phyloP scores from a whole-genome alignment of 1,139 yeast genomes.

The Blastobotrys indianensis region DNA sequence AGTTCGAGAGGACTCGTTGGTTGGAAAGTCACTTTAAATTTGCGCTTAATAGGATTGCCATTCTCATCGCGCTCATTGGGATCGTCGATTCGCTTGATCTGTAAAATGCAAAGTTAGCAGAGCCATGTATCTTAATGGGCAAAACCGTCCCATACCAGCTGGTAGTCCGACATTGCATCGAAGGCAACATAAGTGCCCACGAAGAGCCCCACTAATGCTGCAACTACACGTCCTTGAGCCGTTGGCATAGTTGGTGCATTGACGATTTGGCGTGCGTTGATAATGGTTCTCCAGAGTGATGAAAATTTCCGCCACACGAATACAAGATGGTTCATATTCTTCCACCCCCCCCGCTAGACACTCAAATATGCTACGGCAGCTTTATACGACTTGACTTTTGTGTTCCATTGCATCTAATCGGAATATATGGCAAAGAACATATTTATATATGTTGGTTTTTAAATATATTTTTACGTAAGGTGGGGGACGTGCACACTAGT shows the following conservation, averaged over 20 bases:
- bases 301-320: too few relatives aligned
- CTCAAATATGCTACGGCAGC: too few relatives aligned
- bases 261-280: too few relatives aligned
- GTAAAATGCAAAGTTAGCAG: not conserved
- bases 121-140: slow-evolving; percentile 1
- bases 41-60: slow-evolving; percentile 25
- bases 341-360: too few relatives aligned
- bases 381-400: too few relatives aligned
- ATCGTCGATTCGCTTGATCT: slow-evolving; percentile 29
- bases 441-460: too few relatives aligned
- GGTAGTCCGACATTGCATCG: slow-evolving; percentile 32
- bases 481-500: too few relatives aligned
- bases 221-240: slow-evolving; percentile 31
- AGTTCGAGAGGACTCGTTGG: slow-evolving; percentile 35
- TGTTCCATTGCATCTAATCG: too few relatives aligned
- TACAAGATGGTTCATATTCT: not conserved
- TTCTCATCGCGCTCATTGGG: slow-evolving; percentile 26
- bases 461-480: too few relatives aligned
- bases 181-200: slow-evolving; percentile 30
- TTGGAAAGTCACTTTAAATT: slow-evolving; percentile 32
- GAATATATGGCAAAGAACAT: too few relatives aligned
- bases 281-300: too few relatives aligned
- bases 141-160: slow-evolving; percentile 33
- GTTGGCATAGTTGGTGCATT: slow-evolving; percentile 17
- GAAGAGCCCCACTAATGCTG: slow-evolving; percentile 30